Evolutionary conservation across 257 asterid species (phyloP), one percentile per base, ranked within the genome.

Genomic region (Rubia yunnanensis): DNA sequence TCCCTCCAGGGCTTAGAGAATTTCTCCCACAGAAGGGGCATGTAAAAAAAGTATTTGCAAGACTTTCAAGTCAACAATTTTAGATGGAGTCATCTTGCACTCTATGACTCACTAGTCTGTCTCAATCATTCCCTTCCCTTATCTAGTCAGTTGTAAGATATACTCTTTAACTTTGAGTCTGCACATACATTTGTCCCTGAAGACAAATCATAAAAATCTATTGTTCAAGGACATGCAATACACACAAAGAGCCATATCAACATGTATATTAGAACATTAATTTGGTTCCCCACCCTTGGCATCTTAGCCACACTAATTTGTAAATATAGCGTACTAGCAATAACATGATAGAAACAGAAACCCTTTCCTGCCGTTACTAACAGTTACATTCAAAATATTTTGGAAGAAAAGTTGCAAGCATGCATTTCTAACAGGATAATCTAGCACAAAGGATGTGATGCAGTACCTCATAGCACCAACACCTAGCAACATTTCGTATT

Each of bases 401-500:
- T 24, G 5, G 38, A 26, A 32, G 64, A 13, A 28, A 28, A 13
- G 60, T 54, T 23, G n/a, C 28, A 64, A 14, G n/a, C 9, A 36
- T 10, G 24, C 20, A 26, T 27, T 18, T 31, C 59, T 26, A 65
- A 28, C 28, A 48, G 26, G 20, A 18, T 1, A 31, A 22, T 10
- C 49, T 10, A 35, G 63, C 3, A 50, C 13, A 18, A 20, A 64
- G 28, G 24, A 38, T 24, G n/a, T 23, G 63, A 60, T 36, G 28
- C 14, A 32, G 64, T 74, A 78, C 83, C 78, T 78, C 83, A 30
- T 78, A 78, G 65, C 83, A 78, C 80, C 80, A 78, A 57, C 83
- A 78, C 59, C 80, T 75, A 48, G 80, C 83, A 69, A 78, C 83
- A 65, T 78, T 75, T 20, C 83, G 80, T 54, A 78, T 74, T 59